phyloP scores from a whole-genome alignment of 306 rosid species.

The Cicer cuneatum region DNA sequence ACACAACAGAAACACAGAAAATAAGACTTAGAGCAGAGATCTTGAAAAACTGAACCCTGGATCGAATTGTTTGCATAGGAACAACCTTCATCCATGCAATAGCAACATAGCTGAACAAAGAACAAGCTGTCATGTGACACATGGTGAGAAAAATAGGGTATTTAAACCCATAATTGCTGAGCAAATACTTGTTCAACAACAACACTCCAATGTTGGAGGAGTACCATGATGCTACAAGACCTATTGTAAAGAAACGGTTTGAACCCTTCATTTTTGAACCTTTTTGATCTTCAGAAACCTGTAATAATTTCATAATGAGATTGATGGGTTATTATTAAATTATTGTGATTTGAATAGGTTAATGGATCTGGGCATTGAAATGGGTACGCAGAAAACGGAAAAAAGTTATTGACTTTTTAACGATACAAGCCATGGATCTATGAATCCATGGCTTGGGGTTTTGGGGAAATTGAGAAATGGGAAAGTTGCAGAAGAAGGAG shows the following conservation, averaged over 20 bases:
- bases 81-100: constrained; percentile 98
- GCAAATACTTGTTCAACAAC: constrained; percentile 89
- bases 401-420: constrained; percentile 29
- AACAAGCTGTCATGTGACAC: constrained; percentile 99
- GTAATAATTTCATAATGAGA: constrained; percentile 40
- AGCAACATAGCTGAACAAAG: constrained; percentile 86
- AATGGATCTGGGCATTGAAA: constrained; percentile 54
- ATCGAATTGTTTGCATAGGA: constrained; percentile 94
- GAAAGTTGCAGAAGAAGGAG: not conserved
- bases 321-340: not conserved
- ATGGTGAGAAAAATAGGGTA: constrained; percentile 99
- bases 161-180: constrained; percentile 96
- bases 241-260: constrained; percentile 85
- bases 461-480: constrained; percentile 33
- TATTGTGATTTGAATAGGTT: not conserved
- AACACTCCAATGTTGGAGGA: constrained; percentile 99
- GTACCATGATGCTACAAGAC: constrained; percentile 90
- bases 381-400: constrained; percentile 7
- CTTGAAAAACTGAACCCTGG: constrained; percentile 92
- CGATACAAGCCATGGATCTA: constrained; percentile 73
- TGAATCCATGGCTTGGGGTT: constrained; percentile 56
- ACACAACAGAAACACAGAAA: constrained; percentile 94
- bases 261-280: constrained; percentile 63
- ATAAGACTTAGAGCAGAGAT: constrained; percentile 87
- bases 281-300: constrained; percentile 51